phyloP scores from a whole-genome alignment of 2,329 filamentous ascomycete genomes.

The Zasmidium angulare region DNA sequence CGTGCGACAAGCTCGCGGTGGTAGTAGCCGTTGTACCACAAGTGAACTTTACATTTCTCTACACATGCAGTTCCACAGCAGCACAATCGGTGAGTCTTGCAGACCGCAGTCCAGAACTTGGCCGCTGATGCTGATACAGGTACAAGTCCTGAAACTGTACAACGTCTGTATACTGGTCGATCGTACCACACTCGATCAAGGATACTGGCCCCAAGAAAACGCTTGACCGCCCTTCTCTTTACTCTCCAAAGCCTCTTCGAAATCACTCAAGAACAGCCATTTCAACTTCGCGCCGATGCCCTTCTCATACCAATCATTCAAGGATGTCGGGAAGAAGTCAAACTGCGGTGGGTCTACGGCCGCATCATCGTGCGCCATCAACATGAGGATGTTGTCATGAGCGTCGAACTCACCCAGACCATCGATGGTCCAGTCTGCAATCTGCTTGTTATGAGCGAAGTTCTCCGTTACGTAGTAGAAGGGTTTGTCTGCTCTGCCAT shows the following conservation, averaged over 20 bases:
- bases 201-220: slow-evolving; percentile 24
- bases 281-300: slow-evolving; percentile 29
- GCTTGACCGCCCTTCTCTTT: slow-evolving; percentile 26
- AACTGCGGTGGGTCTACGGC: slow-evolving; percentile 30
- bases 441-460: slow-evolving; percentile 38
- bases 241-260: slow-evolving; percentile 42
- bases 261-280: slow-evolving; percentile 52
- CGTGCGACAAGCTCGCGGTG: no score
- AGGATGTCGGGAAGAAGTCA: slow-evolving; percentile 42
- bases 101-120: not conserved
- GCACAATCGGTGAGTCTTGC: not conserved
- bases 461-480: slow-evolving; percentile 37
- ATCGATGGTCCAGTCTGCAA: slow-evolving; percentile 34
- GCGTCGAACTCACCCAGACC: slow-evolving; percentile 35
- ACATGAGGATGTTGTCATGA: slow-evolving; percentile 32
- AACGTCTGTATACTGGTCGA: not conserved
- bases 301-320: slow-evolving; percentile 34
- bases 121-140: not conserved
- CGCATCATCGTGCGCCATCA: slow-evolving; percentile 35
- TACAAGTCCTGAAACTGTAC: not conserved
- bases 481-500: slow-evolving; percentile 33
- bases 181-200: not conserved
- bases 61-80: not conserved
- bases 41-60: no score
- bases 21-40: no score